Percentiles rank a stretch among this genome's conserved stretches.
These are phyloP conservation scores for Hypoxylon sp. DNA, from an alignment of 2,329 filamentous ascomycete genomes.

Conservation along the genomic window DNA sequence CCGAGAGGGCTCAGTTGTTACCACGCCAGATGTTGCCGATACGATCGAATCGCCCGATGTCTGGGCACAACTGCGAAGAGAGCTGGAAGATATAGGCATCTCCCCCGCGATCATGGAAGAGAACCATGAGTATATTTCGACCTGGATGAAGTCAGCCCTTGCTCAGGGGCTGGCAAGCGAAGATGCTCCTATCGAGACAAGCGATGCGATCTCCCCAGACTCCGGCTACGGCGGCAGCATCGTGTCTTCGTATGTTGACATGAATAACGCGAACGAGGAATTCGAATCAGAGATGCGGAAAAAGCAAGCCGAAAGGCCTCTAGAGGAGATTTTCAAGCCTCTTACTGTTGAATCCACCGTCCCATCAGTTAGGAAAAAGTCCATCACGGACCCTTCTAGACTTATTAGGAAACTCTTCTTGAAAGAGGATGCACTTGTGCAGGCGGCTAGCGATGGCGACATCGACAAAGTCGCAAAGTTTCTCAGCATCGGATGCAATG, in stretches of 20 bases:
- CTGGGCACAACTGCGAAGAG: conserved; percentile 45
- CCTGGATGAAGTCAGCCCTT: conserved; percentile 45
- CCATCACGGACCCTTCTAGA: conserved; percentile 35
- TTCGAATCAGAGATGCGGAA: conserved; percentile 45
- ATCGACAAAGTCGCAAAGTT: conserved; percentile 45
- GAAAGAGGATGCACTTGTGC: conserved; percentile 48
- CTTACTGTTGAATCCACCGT: conserved; percentile 30
- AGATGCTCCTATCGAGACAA: conserved; percentile 30
- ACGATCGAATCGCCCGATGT: conserved; percentile 45
- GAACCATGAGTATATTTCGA: conserved; percentile 46
- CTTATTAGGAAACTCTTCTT: conserved; percentile 47
- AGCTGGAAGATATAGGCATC: conserved; percentile 49
- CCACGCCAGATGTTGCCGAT: conserved; percentile 38
- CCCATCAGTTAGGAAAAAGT: conserved; percentile 35
- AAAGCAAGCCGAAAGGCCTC: conserved; percentile 34
- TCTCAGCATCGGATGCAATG: conserved; percentile 46
- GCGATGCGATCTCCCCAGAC: conserved; percentile 29
- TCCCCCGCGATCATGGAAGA: conserved; percentile 43
- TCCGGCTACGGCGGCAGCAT: conserved; percentile 44
- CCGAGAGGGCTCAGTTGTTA: conserved; percentile 47
- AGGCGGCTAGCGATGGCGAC: conserved; percentile 49
- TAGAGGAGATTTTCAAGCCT: conserved; percentile 38
- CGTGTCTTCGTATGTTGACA: conserved; percentile 32
- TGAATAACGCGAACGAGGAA: conserved; percentile 44
- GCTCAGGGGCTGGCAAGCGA: conserved; percentile 46